A percentile compares a stretch with the other conserved stretches of the same genome.
These are phyloP conservation scores for Alternaria dauci DNA, from an alignment of 2,329 filamentous ascomycete species.

Conservation along the genomic window DNA sequence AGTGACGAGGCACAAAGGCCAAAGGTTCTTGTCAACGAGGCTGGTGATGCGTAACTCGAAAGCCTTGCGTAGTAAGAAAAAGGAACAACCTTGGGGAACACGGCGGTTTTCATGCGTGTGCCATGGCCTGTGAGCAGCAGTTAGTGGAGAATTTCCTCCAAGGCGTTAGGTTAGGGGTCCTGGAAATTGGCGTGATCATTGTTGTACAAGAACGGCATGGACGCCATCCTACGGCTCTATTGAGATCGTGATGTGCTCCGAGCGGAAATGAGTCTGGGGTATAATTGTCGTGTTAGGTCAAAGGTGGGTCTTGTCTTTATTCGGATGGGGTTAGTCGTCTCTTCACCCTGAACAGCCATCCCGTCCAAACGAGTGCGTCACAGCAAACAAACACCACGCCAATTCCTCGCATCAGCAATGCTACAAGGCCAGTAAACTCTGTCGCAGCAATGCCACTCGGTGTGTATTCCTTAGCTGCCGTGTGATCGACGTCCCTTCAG, in stretches of 20 bases:
- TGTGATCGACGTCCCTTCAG: not conserved
- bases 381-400: constrained; percentile 15
- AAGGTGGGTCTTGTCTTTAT: constrained; percentile 1
- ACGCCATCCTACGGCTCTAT: constrained; percentile 31
- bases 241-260: constrained; percentile 36
- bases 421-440: not conserved
- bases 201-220: constrained; percentile 38
- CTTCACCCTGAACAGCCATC: constrained; percentile 17
- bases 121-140: constrained; percentile 29
- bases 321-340: constrained; percentile 8
- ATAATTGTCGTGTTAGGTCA: constrained; percentile 18
- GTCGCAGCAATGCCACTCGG: not conserved
- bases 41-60: constrained; percentile 42
- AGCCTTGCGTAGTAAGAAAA: constrained; percentile 40
- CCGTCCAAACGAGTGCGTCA: constrained; percentile 15
- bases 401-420: constrained; percentile 10
- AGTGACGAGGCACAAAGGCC: constrained; percentile 50
- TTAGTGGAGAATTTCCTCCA: constrained; percentile 21
- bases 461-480: not conserved
- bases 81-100: constrained; percentile 33
- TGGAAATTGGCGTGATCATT: constrained; percentile 37
- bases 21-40: constrained; percentile 44
- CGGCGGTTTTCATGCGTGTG: constrained; percentile 42
- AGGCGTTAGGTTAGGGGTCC: constrained; percentile 45
- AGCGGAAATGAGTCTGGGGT: constrained; percentile 46